phyloP scores from a whole-genome alignment of 306 rosid genomes.

The Sindora glabra region DNA sequence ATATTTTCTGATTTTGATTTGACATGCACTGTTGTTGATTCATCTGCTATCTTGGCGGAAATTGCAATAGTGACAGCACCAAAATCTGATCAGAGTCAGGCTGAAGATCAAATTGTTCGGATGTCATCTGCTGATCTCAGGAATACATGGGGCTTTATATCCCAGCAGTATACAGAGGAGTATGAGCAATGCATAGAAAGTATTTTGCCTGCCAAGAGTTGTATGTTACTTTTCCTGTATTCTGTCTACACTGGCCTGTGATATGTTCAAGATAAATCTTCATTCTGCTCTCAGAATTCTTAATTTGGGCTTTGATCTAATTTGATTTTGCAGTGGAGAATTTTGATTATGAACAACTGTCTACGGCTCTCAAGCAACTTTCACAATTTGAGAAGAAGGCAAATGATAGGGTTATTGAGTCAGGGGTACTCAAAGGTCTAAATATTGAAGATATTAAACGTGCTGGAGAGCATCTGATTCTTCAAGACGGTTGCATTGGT shows the following conservation, averaged over 20 bases:
- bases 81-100: slow-evolving; percentile 66
- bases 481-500: slow-evolving; percentile 80
- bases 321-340: slow-evolving; percentile 43
- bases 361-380: slow-evolving; percentile 67
- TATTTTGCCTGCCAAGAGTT: slow-evolving; percentile 49
- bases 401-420: slow-evolving; percentile 69
- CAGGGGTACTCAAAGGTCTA: slow-evolving; percentile 87
- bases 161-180: slow-evolving; percentile 86
- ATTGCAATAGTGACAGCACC: slow-evolving; percentile 86
- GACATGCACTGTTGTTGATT: slow-evolving; percentile 90
- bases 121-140: slow-evolving; percentile 79
- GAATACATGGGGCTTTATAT: slow-evolving; percentile 70
- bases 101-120: slow-evolving; percentile 52
- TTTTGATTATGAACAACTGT: slow-evolving; percentile 51
- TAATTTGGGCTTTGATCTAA: background rate
- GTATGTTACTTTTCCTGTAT: slow-evolving; percentile 31
- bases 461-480: slow-evolving; percentile 78
- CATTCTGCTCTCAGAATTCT: slow-evolving; percentile 13
- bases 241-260: slow-evolving; percentile 7
- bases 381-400: slow-evolving; percentile 81
- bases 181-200: slow-evolving; percentile 82
- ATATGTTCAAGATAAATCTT: slow-evolving; percentile 1
- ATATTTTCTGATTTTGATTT: slow-evolving; percentile 94
- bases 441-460: slow-evolving; percentile 80
- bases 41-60: slow-evolving; percentile 96